A percentile compares a stretch with the other conserved stretches of the same genome.
Conservation (phyloP, 108 stramenopile species). For the Phaeodactylum tricornutum region DNA sequence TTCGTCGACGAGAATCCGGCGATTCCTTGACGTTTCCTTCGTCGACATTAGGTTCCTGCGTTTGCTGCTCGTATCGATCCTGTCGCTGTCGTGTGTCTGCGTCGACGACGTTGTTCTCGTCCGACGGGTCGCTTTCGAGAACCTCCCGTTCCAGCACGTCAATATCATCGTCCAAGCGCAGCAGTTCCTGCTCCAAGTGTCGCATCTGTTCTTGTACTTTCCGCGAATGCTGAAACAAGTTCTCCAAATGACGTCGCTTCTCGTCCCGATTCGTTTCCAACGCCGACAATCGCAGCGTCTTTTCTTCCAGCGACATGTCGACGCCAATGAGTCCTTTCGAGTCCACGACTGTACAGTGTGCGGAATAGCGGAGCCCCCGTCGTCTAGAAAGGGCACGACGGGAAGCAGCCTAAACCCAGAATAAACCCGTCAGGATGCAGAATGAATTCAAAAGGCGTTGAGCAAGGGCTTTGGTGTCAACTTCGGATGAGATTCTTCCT, state of each 20-base stretch:
- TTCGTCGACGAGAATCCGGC: not conserved
- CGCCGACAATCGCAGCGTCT: no score
- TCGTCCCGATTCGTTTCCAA: not conserved
- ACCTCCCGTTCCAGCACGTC: slow-evolving; percentile 30
- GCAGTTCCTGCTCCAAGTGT: slow-evolving; percentile 28
- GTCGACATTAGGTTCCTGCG: not conserved
- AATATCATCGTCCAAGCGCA: slow-evolving; percentile 50
- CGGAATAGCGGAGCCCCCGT: no score
- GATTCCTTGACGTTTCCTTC: slow-evolving; percentile 3
- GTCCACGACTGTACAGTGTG: no score
- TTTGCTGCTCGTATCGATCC: not conserved
- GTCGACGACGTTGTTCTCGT: not conserved
- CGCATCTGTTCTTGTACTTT: slow-evolving; percentile 29
- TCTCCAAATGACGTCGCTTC: not conserved
- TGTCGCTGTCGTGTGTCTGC: slow-evolving; percentile 5
- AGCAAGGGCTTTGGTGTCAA: no score
- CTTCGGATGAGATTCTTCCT: no score
- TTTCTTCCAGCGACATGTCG: no score
- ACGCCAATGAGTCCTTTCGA: no score
- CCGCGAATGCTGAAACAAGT: not conserved
- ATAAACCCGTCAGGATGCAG: no score
- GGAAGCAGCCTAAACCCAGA: no score
- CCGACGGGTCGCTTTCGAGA: not conserved
- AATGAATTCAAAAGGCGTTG: no score
- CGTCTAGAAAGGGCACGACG: no score